Evolutionary conservation across 768 basidiomycete genomes (phyloP).

Genomic region (Mycena sanguinolenta): DNA sequence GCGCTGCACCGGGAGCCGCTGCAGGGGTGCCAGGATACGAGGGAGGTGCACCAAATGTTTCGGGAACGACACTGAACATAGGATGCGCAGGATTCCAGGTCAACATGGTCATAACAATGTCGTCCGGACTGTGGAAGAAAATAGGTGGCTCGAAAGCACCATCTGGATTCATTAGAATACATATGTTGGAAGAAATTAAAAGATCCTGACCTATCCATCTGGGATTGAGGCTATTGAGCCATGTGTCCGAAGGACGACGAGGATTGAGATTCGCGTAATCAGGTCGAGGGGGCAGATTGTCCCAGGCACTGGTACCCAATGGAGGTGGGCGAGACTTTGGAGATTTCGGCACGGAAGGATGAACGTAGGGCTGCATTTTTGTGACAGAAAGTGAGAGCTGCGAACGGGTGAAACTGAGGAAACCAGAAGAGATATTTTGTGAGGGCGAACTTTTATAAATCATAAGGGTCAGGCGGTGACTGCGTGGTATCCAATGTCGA

Average conservation of each 20-base stretch:
- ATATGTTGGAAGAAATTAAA: background rate
- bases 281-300: background rate
- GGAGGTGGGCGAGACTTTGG: background rate
- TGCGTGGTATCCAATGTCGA: too few relatives aligned
- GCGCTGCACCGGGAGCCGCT: too few relatives aligned
- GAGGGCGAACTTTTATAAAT: background rate
- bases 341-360: background rate
- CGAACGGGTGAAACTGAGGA: background rate
- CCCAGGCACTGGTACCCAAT: background rate
- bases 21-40: too few relatives aligned
- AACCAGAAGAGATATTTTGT: background rate
- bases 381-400: too few relatives aligned
- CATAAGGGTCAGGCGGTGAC: too few relatives aligned
- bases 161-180: background rate
- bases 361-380: conserved; percentile 1
- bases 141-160: background rate
- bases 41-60: background rate
- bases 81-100: background rate
- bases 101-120: background rate
- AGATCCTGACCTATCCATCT: background rate
- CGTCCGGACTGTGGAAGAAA: conserved; percentile 1
- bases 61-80: background rate
- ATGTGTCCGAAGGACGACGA: background rate
- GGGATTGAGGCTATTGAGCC: conserved; percentile 1
- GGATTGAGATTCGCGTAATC: background rate